These are phyloP conservation scores for Xerophyta viscosa DNA, from an alignment of 106 monocot species.

Conservation along the genomic window DNA sequence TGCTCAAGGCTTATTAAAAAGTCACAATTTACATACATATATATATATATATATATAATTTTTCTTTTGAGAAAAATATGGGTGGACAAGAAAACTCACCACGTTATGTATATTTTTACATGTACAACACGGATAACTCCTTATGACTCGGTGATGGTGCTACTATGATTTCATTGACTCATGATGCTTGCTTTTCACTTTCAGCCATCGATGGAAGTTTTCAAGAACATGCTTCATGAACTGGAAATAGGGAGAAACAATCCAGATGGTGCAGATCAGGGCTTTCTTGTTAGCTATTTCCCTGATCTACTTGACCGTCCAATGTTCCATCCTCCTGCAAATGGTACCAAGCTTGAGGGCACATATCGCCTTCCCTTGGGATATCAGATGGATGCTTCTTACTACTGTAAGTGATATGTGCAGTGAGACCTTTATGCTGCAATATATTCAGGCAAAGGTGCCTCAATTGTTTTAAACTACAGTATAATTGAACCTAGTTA, in stretches of 20 bases:
- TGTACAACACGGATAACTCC: no score
- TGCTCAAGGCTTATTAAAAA: no score
- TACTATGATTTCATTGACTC: constrained; percentile 5
- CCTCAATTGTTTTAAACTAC: no score
- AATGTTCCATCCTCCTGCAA: constrained; percentile 75
- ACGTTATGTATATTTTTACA: no score
- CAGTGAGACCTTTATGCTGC: not conserved
- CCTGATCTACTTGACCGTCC: constrained; percentile 73
- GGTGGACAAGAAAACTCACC: no score
- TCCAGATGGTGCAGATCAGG: constrained; percentile 92
- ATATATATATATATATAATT: no score
- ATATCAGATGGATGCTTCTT: constrained; percentile 98
- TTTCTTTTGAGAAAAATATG: no score
- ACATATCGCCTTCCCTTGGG: constrained; percentile 81
- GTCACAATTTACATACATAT: no score
- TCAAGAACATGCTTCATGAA: constrained; percentile 84
- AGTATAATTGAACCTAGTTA: no score
- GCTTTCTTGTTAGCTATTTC: constrained; percentile 79
- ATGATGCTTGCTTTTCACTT: not conserved
- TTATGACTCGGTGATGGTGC: no score
- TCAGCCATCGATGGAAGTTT: constrained; percentile 73
- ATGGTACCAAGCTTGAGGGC: constrained; percentile 67
- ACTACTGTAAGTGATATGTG: constrained; percentile 56
- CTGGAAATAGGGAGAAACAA: constrained; percentile 58
- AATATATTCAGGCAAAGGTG: no score